Percentiles rank a stretch among this genome's conserved stretches.
Conservation (phyloP, 139 green algal species). For the Pleodorina starrii region DNA sequence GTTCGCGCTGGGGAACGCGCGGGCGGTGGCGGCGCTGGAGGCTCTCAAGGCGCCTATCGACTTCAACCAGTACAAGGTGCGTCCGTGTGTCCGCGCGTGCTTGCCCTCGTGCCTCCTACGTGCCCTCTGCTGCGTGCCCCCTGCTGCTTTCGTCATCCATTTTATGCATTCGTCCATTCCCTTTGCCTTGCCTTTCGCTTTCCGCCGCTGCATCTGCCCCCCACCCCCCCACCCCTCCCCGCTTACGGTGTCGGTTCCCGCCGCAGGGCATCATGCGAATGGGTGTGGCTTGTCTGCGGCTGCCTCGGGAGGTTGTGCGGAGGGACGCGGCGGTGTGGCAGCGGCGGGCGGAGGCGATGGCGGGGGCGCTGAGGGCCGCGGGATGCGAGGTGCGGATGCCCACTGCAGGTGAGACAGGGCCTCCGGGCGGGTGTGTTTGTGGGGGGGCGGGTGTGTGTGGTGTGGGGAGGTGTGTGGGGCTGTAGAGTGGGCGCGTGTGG, state of each 20-base stretch:
- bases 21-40: slow-evolving; percentile 65
- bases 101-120: too few relatives aligned
- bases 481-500: too few relatives aligned
- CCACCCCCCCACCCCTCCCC: not conserved
- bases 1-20: slow-evolving; percentile 60
- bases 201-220: too few relatives aligned
- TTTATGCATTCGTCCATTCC: too few relatives aligned
- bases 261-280: slow-evolving; percentile 66
- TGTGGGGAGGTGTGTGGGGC: too few relatives aligned
- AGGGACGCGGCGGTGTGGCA: slow-evolving; percentile 55
- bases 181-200: too few relatives aligned
- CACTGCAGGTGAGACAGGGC: not conserved
- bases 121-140: too few relatives aligned
- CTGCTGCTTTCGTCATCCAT: too few relatives aligned
- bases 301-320: slow-evolving; percentile 51
- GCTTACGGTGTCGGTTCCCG: not conserved
- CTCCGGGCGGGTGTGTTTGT: too few relatives aligned
- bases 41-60: slow-evolving; percentile 63
- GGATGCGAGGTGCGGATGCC: slow-evolving; percentile 23
- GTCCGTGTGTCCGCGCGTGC: too few relatives aligned
- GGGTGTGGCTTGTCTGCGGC: slow-evolving; percentile 62
- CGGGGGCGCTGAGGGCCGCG: not conserved
- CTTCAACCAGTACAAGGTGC: slow-evolving; percentile 74
- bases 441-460: too few relatives aligned
- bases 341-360: slow-evolving; percentile 50